Evolutionary conservation across 2,329 filamentous ascomycete species (phyloP).

Genomic region (Parastagonospora avenae): DNA sequence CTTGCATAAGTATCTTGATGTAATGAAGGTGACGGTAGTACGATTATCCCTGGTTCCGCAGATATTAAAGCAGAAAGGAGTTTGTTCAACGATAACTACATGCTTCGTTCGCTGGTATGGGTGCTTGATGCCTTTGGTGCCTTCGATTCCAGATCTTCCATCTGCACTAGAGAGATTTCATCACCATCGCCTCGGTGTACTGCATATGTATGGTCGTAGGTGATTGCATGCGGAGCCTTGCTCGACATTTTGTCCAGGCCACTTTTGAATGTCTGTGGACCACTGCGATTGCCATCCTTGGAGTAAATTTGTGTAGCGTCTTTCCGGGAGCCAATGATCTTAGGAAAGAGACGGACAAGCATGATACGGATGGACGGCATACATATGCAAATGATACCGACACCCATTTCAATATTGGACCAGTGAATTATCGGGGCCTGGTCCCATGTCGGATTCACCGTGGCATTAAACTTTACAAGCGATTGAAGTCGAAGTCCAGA

Average conservation of each 20-base stretch:
- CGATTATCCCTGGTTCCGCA: not conserved
- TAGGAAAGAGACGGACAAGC: conserved; percentile 38
- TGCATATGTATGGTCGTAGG: conserved; percentile 19
- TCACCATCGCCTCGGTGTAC: conserved; percentile 15
- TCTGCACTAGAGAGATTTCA: conserved; percentile 13
- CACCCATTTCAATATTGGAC: conserved; percentile 21
- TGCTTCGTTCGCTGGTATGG: conserved; percentile 13
- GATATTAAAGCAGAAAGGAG: not conserved
- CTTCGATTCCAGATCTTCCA: conserved; percentile 11
- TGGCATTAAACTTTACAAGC: conserved; percentile 48
- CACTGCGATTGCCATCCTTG: conserved; percentile 14
- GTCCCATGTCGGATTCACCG: conserved; percentile 45
- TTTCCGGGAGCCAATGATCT: conserved; percentile 35
- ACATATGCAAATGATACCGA: conserved; percentile 48
- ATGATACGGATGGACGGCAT: conserved; percentile 47
- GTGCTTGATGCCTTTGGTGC: conserved; percentile 10
- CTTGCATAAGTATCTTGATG: too few relatives aligned
- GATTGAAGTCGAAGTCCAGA: conserved; percentile 49
- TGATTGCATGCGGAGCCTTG: conserved; percentile 10
- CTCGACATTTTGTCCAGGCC: conserved; percentile 5
- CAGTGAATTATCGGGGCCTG: conserved; percentile 19
- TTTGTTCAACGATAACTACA: conserved; percentile 6
- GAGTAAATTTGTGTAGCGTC: conserved; percentile 5
- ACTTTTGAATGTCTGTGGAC: conserved; percentile 17
- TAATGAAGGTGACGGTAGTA: not conserved